Percentiles rank a stretch among this genome's conserved stretches.
Evolutionary conservation across 805 yeast genomes (phyloP).

Genomic region (Tetrapisispora namnaoensis): DNA sequence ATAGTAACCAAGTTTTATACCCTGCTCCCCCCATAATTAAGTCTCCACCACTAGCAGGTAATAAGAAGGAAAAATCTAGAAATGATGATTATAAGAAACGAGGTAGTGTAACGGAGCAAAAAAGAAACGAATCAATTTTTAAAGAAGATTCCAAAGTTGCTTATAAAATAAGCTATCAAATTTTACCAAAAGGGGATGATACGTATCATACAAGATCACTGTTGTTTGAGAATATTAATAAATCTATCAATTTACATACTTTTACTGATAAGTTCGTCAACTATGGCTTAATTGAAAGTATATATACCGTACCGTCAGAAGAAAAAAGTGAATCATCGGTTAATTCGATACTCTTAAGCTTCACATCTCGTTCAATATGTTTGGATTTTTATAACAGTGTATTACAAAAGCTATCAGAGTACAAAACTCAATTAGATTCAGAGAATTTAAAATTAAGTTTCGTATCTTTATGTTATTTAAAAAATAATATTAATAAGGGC

Average conservation of each 20-base stretch:
- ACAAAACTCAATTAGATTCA: constrained; percentile 31
- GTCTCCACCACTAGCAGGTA: background rate
- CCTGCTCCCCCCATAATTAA: constrained; percentile 1
- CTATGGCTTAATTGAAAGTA: constrained; percentile 54
- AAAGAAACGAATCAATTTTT: background rate
- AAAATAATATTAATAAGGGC: constrained; percentile 20
- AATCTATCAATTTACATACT: constrained; percentile 13
- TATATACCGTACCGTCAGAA: constrained; percentile 28
- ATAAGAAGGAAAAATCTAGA: background rate
- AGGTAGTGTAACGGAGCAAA: background rate
- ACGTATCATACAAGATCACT: constrained; percentile 26
- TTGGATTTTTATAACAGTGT: constrained; percentile 31
- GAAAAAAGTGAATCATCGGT: constrained; percentile 30
- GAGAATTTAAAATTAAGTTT: constrained; percentile 31
- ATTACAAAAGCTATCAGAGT: constrained; percentile 30
- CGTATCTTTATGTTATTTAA: constrained; percentile 30
- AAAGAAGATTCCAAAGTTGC: constrained; percentile 7
- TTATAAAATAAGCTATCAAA: constrained; percentile 16
- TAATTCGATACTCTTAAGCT: constrained; percentile 20
- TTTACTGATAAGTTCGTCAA: constrained; percentile 36
- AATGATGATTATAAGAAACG: background rate
- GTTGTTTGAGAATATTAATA: constrained; percentile 20
- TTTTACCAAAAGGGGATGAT: constrained; percentile 26
- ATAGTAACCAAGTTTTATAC: background rate
- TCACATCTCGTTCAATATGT: constrained; percentile 29